Conservation (phyloP, 1,284 basidiomycete genomes). For the Sanghuangporus weigelae region DNA sequence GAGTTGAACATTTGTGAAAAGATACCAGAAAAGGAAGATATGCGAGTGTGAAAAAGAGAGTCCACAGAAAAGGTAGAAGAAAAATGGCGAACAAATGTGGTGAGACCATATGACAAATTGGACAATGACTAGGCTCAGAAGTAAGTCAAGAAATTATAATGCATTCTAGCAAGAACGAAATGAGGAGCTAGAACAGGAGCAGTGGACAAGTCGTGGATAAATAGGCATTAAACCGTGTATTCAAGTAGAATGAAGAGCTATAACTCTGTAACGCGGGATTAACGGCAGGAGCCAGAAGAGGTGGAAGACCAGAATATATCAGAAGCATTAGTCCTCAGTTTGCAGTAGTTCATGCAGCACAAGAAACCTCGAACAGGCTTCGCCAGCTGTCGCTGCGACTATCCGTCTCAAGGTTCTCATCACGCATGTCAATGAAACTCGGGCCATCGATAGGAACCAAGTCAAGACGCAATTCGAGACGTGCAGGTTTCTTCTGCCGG, state of each 20-base stretch:
- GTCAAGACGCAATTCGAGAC: constrained; percentile 10
- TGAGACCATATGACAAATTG: too few species aligned
- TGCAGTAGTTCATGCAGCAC: not conserved
- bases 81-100: too few species aligned
- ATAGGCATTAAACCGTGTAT: not conserved
- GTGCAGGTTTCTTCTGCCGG: not conserved
- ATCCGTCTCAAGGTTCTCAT: constrained; percentile 15
- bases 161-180: not conserved
- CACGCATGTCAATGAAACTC: constrained; percentile 18
- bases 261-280: not conserved
- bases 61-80: not conserved
- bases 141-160: not conserved
- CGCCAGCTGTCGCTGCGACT: constrained; percentile 16
- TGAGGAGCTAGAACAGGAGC: not conserved
- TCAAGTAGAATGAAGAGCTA: not conserved
- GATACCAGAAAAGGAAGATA: not conserved
- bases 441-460: constrained; percentile 7
- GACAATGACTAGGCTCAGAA: not conserved
- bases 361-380: constrained; percentile 16
- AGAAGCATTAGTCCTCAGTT: not conserved
- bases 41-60: not conserved
- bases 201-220: not conserved
- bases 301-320: too few species aligned
- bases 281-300: not conserved
- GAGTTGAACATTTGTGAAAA: not conserved